Evolutionary conservation across 1,284 basidiomycete genomes (phyloP).

Genomic region (Volvariella surrecta): DNA sequence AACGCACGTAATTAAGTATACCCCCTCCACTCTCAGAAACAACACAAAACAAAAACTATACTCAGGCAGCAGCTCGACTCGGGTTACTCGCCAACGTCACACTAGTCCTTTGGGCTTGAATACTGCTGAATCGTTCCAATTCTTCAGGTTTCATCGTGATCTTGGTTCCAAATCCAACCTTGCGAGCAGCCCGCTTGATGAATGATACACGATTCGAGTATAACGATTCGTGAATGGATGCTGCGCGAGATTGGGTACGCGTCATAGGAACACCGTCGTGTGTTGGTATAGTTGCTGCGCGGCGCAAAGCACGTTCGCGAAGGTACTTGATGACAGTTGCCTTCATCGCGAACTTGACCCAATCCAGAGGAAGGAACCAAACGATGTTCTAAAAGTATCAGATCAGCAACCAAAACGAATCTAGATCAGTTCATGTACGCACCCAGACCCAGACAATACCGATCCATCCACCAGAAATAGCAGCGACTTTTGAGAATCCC

Average conservation of each 20-base stretch:
- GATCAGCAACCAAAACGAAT: background rate
- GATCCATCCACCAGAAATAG: slow-evolving; percentile 89
- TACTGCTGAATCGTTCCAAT: slow-evolving; percentile 75
- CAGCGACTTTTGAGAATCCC: slow-evolving; percentile 78
- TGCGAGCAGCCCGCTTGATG: slow-evolving; percentile 78
- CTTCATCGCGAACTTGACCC: slow-evolving; percentile 96
- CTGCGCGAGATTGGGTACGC: slow-evolving; percentile 83
- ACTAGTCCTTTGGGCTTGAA: slow-evolving; percentile 75
- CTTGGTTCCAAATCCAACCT: slow-evolving; percentile 80
- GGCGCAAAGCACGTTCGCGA: slow-evolving; percentile 56
- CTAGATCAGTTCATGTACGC: slow-evolving; percentile 19
- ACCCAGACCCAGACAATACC: slow-evolving; percentile 97
- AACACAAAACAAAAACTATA: too few relatives aligned
- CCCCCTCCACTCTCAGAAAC: too few relatives aligned
- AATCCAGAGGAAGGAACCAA: slow-evolving; percentile 93
- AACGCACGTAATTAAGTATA: too few relatives aligned
- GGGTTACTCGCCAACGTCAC: slow-evolving; percentile 73
- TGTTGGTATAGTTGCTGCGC: slow-evolving; percentile 30
- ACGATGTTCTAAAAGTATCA: slow-evolving; percentile 62
- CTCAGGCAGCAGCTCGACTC: slow-evolving; percentile 37
- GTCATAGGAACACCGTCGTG: slow-evolving; percentile 60
- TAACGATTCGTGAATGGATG: slow-evolving; percentile 87
- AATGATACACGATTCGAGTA: slow-evolving; percentile 92
- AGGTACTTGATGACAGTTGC: slow-evolving; percentile 82
- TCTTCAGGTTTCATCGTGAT: slow-evolving; percentile 77